These are phyloP conservation scores for Phytophthora fragariae DNA, from an alignment of 352 stramenopile species.

Conservation along the genomic window DNA sequence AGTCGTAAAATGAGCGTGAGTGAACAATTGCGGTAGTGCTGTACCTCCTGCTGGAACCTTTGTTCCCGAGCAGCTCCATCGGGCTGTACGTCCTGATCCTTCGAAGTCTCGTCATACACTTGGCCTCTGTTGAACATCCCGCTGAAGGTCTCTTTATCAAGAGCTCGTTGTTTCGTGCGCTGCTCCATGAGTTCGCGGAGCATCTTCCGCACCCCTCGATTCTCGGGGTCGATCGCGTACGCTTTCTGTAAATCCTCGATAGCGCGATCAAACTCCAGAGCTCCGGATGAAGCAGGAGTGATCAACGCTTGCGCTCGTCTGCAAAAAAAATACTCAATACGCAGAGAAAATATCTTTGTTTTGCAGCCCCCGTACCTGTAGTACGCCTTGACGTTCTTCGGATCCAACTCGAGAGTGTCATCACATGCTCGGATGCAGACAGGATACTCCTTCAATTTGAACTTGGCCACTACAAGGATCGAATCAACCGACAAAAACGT, in stretches of 20 bases:
- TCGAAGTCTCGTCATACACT: conserved; percentile 54
- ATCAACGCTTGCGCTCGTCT: conserved; percentile 80
- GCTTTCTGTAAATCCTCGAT: conserved; percentile 79
- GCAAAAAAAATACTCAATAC: neutral
- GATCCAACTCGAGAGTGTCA: conserved; percentile 70
- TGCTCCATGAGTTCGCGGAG: conserved; percentile 78
- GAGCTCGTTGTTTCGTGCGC: conserved; percentile 60
- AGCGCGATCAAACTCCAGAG: conserved; percentile 79
- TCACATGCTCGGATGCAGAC: conserved; percentile 73
- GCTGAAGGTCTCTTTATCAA: conserved; percentile 82
- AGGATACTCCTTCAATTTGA: conserved; percentile 76
- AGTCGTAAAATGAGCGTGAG: neutral
- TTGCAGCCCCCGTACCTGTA: conserved; percentile 53
- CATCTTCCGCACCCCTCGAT: conserved; percentile 70
- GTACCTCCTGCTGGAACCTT: conserved; percentile 69
- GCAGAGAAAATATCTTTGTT: neutral
- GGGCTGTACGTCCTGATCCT: conserved; percentile 13
- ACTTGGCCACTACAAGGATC: conserved; percentile 63
- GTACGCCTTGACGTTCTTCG: conserved; percentile 77
- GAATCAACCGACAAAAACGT: neutral
- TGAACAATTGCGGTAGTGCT: neutral
- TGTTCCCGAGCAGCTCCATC: conserved; percentile 47
- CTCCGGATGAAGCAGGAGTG: conserved; percentile 75
- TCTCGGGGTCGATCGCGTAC: conserved; percentile 62
- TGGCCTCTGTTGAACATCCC: conserved; percentile 84